A percentile compares a stretch with the other conserved stretches of the same genome.
Conservation (phyloP, 371 early-diverging fungal genomes). For the Mucor lusitanicus region DNA sequence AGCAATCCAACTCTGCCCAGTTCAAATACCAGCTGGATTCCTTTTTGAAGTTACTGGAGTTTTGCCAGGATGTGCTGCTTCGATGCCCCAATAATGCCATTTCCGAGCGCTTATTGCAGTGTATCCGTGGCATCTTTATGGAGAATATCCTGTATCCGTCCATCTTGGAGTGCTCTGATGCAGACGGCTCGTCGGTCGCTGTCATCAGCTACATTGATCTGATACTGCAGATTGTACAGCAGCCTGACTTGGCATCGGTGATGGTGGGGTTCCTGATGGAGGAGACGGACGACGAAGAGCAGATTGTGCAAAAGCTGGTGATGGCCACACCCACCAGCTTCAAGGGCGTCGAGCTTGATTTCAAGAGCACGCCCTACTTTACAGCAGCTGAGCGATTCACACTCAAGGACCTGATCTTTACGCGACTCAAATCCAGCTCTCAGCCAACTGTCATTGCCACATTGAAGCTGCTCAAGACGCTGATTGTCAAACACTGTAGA, state of each 20-base stretch:
- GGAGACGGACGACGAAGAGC: slow-evolving; percentile 44
- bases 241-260: slow-evolving; percentile 73
- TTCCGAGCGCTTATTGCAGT: slow-evolving; percentile 61
- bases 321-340: neutral
- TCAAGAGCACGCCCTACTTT: neutral
- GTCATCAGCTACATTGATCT: slow-evolving; percentile 87
- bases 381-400: slow-evolving; percentile 53
- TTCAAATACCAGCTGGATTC: slow-evolving; percentile 80
- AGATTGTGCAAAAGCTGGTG: neutral
- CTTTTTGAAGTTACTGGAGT: slow-evolving; percentile 77
- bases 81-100: slow-evolving; percentile 80
- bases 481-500: slow-evolving; percentile 78
- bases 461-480: slow-evolving; percentile 74
- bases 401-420: slow-evolving; percentile 77
- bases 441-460: slow-evolving; percentile 82
- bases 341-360: neutral
- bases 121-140: slow-evolving; percentile 76
- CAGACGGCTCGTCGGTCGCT: slow-evolving; percentile 90
- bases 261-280: slow-evolving; percentile 79
- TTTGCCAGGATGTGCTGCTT: slow-evolving; percentile 83
- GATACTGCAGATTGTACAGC: slow-evolving; percentile 75
- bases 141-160: slow-evolving; percentile 87
- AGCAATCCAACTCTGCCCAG: slow-evolving; percentile 56
- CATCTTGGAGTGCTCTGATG: slow-evolving; percentile 85
- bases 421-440: slow-evolving; percentile 72